Evolutionary conservation across 2,329 filamentous ascomycete species (phyloP).

Genomic region (Paraphoma chrysanthemicola): DNA sequence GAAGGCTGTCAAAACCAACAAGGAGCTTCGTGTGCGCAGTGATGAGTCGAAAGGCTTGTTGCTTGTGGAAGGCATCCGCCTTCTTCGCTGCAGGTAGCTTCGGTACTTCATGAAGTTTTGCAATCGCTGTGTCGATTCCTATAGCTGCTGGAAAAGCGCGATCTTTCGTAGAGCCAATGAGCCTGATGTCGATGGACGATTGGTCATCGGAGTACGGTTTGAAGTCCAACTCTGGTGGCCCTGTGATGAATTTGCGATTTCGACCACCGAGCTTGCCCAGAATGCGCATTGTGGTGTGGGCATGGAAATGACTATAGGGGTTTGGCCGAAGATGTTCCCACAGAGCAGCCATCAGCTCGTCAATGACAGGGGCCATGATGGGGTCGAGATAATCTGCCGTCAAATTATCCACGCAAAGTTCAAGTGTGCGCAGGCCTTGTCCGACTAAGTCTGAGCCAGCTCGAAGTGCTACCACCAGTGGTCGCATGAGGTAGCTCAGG

Average conservation of each 20-base stretch:
- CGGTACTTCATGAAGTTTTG: constrained; percentile 82
- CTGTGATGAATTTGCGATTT: constrained; percentile 94
- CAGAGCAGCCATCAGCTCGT: constrained; percentile 96
- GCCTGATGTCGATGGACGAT: constrained; percentile 84
- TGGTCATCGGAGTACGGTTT: constrained; percentile 86
- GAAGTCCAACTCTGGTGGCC: constrained; percentile 82
- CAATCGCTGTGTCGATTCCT: constrained; percentile 86
- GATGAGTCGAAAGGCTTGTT: constrained; percentile 87
- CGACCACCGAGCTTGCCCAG: constrained; percentile 94
- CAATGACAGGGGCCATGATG: constrained; percentile 98
- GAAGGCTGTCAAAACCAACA: constrained; percentile 84
- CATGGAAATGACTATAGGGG: constrained; percentile 96
- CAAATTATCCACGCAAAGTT: constrained; percentile 96
- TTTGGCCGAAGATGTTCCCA: constrained; percentile 95
- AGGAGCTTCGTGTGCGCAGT: constrained; percentile 89
- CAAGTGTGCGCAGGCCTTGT: constrained; percentile 89
- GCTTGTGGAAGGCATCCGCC: constrained; percentile 88
- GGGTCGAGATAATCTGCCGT: constrained; percentile 98
- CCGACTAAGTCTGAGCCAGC: constrained; percentile 93
- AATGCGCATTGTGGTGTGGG: constrained; percentile 97
- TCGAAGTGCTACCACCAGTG: constrained; percentile 91
- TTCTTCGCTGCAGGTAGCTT: constrained; percentile 67
- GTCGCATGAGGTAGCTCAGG: constrained; percentile 94
- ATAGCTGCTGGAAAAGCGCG: constrained; percentile 85
- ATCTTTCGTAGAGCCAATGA: constrained; percentile 89